Percentiles rank a stretch among this genome's conserved stretches.
Evolutionary conservation across 257 asterid genomes (phyloP).

Genomic region (Solanum appendiculatum): DNA sequence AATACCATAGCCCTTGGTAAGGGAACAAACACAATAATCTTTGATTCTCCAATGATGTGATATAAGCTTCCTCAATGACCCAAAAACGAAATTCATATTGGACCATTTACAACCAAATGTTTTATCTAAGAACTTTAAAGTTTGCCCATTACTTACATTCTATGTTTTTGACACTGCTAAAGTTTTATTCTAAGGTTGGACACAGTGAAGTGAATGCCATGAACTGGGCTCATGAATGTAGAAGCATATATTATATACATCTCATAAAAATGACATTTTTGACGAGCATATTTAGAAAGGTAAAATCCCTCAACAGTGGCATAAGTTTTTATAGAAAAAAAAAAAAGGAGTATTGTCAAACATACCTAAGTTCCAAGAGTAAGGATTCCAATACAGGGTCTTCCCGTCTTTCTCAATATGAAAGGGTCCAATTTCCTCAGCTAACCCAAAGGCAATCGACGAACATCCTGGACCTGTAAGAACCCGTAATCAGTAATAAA

Average conservation of each 20-base stretch:
- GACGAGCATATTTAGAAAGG: not conserved
- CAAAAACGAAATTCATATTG: not conserved
- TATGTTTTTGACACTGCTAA: not conserved
- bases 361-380: slow-evolving; percentile 90
- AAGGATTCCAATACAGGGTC: slow-evolving; percentile 71
- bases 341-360: not conserved
- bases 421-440: slow-evolving; percentile 93
- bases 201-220: not conserved
- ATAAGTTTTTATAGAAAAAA: not conserved
- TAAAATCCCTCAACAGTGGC: not conserved
- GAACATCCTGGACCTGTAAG: slow-evolving; percentile 95
- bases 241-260: not conserved
- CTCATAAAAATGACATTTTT: not conserved
- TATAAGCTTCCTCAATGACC: not conserved
- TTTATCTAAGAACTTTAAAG: not conserved
- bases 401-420: slow-evolving; percentile 93
- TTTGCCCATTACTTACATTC: not conserved
- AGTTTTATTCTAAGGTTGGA: not conserved
- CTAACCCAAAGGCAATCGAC: slow-evolving; percentile 84
- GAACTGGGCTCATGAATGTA: not conserved
- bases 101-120: not conserved
- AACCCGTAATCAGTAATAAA: not conserved
- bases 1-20: too few species aligned
- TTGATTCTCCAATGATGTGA: not conserved
- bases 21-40: not conserved